Conservation (phyloP, 148 eudicot genomes). For the Vaccinium vitisidaea region DNA sequence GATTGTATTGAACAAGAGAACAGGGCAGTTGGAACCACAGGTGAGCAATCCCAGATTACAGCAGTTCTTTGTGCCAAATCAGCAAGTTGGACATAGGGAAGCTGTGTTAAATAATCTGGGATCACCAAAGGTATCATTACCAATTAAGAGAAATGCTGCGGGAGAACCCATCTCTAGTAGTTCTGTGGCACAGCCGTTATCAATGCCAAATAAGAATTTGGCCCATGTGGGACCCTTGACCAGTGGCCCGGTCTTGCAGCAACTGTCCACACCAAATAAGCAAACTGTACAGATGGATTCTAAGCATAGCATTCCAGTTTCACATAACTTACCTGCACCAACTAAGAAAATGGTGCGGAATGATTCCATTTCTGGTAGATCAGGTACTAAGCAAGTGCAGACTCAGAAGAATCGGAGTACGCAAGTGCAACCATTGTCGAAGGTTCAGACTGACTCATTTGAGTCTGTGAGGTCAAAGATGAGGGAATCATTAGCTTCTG, state of each 20-base stretch:
- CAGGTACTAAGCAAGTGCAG: constrained; percentile 42
- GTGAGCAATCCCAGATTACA: not conserved
- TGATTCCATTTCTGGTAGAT: constrained; percentile 45
- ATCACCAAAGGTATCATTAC: constrained; percentile 27
- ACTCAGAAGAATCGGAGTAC: constrained; percentile 42
- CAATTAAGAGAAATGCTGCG: constrained; percentile 61
- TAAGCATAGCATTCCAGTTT: constrained; percentile 19
- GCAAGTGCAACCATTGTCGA: constrained; percentile 41
- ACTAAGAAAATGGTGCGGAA: constrained; percentile 53
- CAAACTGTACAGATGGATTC: constrained; percentile 19
- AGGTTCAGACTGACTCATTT: constrained; percentile 40
- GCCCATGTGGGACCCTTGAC: constrained; percentile 26
- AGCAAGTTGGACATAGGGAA: constrained; percentile 22
- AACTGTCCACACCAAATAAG: constrained; percentile 24
- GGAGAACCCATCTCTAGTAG: constrained; percentile 23
- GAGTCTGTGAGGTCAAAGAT: constrained; percentile 81
- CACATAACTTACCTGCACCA: constrained; percentile 21
- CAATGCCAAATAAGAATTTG: constrained; percentile 37
- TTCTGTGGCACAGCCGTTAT: constrained; percentile 23
- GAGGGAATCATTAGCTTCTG: constrained; percentile 84
- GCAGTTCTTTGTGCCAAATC: constrained; percentile 26
- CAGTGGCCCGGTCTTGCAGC: constrained; percentile 24
- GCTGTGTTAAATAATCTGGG: constrained; percentile 26
- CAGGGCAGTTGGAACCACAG: constrained; percentile 18
- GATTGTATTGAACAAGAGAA: constrained; percentile 14